Evolutionary conservation across 768 basidiomycete species (phyloP).

Genomic region (Hygrophoropsis aurantiaca): DNA sequence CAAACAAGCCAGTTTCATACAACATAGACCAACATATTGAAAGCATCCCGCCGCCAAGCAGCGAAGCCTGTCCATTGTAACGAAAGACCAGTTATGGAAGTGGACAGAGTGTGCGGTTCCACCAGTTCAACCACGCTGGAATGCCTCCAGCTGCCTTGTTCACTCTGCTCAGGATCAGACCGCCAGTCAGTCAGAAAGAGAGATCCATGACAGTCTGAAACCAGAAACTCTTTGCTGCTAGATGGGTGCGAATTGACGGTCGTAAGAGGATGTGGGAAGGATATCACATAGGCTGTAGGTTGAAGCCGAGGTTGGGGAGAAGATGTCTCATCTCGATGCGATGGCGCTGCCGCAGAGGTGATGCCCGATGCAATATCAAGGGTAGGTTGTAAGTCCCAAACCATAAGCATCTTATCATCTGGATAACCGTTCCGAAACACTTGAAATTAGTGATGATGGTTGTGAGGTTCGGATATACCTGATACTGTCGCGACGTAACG

Average conservation of each 20-base stretch:
- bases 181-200: conserved; percentile 85
- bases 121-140: conserved; percentile 68
- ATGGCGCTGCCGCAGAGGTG: conserved; percentile 31
- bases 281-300: conserved; percentile 75
- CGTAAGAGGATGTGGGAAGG: conserved; percentile 70
- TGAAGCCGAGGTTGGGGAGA: conserved; percentile 48
- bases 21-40: conserved; percentile 63
- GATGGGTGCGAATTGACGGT: conserved; percentile 69
- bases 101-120: conserved; percentile 64
- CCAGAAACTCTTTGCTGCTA: conserved; percentile 77
- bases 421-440: not conserved
- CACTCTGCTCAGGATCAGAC: conserved; percentile 57
- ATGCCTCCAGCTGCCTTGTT: conserved; percentile 57
- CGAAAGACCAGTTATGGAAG: conserved; percentile 46
- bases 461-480: conserved; percentile 38
- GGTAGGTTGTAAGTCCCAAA: conserved; percentile 79
- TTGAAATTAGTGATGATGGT: conserved; percentile 6
- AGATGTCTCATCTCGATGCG: conserved; percentile 27
- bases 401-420: conserved; percentile 85
- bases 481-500: conserved; percentile 83
- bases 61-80: conserved; percentile 55
- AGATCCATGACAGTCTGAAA: conserved; percentile 72
- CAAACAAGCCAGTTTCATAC: not conserved
- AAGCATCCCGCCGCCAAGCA: conserved; percentile 69
- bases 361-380: conserved; percentile 41